Evolutionary conservation across 805 yeast species (phyloP).

Genomic region (Pichia phayaonensis): DNA sequence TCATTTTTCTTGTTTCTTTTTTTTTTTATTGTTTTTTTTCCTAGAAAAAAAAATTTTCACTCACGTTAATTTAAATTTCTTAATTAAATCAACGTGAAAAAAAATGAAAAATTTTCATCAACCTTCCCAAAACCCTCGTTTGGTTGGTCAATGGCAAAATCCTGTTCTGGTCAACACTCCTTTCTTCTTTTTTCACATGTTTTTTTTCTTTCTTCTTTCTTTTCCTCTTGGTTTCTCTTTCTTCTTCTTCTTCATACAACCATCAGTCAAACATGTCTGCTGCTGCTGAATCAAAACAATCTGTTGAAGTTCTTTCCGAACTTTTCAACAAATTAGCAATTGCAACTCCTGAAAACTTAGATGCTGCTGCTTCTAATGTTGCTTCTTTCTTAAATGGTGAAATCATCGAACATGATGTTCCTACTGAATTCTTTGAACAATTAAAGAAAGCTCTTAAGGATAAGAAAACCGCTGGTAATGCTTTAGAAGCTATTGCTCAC

Average conservation of each 20-base stretch:
- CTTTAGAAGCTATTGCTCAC: conserved; percentile 76
- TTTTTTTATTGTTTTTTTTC: not conserved
- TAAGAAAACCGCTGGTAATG: conserved; percentile 79
- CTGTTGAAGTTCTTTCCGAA: conserved; percentile 81
- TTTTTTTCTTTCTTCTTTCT: not conserved
- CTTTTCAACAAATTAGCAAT: conserved; percentile 87
- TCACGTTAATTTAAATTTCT: too few relatives aligned
- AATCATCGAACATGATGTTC: conserved; percentile 97
- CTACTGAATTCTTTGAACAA: conserved; percentile 75
- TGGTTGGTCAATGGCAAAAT: not conserved
- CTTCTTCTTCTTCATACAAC: not conserved
- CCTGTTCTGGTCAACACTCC: not conserved
- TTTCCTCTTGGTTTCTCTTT: not conserved
- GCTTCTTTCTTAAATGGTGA: conserved; percentile 93
- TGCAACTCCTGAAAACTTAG: conserved; percentile 77
- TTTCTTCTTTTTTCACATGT: not conserved
- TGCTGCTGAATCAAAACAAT: conserved; percentile 54
- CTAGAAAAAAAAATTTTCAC: not conserved
- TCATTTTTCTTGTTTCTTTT: too few relatives aligned
- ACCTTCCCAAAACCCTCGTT: not conserved
- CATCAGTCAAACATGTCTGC: conserved; percentile 12
- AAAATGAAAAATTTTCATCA: not conserved
- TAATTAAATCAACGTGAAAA: not conserved
- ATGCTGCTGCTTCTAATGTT: conserved; percentile 80
- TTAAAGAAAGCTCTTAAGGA: conserved; percentile 67